Percentiles rank a stretch among this genome's conserved stretches.
phyloP scores from a whole-genome alignment of 2,329 filamentous ascomycete genomes.

The Diaporthe capsici region DNA sequence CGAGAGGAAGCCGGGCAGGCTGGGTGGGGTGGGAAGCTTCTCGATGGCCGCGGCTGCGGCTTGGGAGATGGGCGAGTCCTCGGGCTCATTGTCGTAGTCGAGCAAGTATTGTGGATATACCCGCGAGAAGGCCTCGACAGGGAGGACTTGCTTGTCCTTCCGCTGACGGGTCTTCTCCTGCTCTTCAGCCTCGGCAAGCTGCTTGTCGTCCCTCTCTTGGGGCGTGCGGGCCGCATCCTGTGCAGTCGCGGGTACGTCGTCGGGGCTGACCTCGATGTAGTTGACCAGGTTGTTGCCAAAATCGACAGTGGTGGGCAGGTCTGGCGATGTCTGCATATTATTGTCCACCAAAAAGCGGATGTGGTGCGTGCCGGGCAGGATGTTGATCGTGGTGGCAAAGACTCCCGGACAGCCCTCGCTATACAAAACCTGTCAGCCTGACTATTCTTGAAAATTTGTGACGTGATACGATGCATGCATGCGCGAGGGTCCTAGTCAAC shows the following conservation, averaged over 20 bases:
- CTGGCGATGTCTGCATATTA: slow-evolving; percentile 89
- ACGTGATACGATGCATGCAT: slow-evolving; percentile 31
- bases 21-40: slow-evolving; percentile 86
- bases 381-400: slow-evolving; percentile 83
- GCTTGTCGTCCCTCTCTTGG: slow-evolving; percentile 45
- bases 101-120: slow-evolving; percentile 87
- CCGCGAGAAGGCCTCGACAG: slow-evolving; percentile 74
- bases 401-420: slow-evolving; percentile 72
- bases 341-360: slow-evolving; percentile 96
- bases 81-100: slow-evolving; percentile 83
- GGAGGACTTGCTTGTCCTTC: slow-evolving; percentile 69
- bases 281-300: slow-evolving; percentile 99
- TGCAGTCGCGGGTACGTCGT: slow-evolving; percentile 68
- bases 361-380: slow-evolving; percentile 95
- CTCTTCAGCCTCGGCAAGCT: slow-evolving; percentile 52
- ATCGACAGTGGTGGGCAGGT: slow-evolving; percentile 94
- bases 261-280: slow-evolving; percentile 92
- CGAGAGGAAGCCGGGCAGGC: slow-evolving; percentile 88
- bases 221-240: slow-evolving; percentile 49
- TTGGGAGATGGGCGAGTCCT: slow-evolving; percentile 82
- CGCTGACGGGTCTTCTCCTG: slow-evolving; percentile 60
- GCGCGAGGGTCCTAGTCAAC: slow-evolving; percentile 30
- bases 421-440: slow-evolving; percentile 42
- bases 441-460: slow-evolving; percentile 26
- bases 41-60: slow-evolving; percentile 82